Base-by-base conservation (phyloP, 495 filamentous ascomycete species). In the Aspergillus incahuasiensis region DNA sequence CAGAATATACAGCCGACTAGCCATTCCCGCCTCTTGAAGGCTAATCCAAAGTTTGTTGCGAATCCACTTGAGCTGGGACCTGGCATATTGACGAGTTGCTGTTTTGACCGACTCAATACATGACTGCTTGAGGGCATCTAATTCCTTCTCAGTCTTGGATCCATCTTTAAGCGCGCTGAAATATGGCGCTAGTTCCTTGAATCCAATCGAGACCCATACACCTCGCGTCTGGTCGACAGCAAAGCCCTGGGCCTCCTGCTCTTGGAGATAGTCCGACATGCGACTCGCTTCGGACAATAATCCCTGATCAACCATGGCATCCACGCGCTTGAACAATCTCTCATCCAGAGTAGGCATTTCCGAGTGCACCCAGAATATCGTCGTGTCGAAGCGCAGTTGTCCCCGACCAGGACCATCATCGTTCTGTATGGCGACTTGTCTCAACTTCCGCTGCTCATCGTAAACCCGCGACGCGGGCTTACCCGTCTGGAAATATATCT, bases 151-250 rank as follows among this genome's bases (percentile, higher is more conserved):
- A 22, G 64, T 68, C 1, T 51, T 45, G 0, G 62, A 57, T 1
- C 61, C 72, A 9, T 73, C 56, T 39, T 71, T 59, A 22, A 83
- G 57, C 6, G 83, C 81, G 3, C 74, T 55, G 19, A 92, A 74
- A 57, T 89, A 96, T 0, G 80, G 76, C 48, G 86, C 76, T 66
- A 96, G 83, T 67, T 99, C 90, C 63, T 94, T 95, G 68, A 90
- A 96, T 0, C 95, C 95, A 60, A 99, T 97, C 11, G 91, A 92
- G 48, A 94, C 85, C 90, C 91, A 97, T 13, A 97, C 94, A 3
- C 95, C 95, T 25, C 84, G 81, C 0, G 81, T 86, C 47, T 79
- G 74, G 59, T 97, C 89, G 19, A 94, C 71, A 5, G 60, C 57
- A 1, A 75, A 67, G 0, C 84, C 86, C 9, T 75, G 62, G 0